Conservation (phyloP, 805 yeast genomes). For the Sugiyamaella chiloensis region DNA sequence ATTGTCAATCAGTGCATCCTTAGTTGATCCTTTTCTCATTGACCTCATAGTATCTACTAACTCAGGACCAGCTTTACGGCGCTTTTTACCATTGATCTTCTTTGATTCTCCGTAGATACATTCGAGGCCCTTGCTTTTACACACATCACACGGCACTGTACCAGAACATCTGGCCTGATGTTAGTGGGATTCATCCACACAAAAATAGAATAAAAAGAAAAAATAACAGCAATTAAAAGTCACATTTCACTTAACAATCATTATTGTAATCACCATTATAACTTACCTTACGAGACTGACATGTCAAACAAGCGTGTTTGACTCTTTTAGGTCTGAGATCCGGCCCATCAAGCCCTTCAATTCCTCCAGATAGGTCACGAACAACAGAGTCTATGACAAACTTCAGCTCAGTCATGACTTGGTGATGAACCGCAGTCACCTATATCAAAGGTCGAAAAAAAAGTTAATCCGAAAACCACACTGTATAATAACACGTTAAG, state of each 20-base stretch:
- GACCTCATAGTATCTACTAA: background rate
- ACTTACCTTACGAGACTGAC: conserved; percentile 25
- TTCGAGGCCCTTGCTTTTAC: conserved; percentile 16
- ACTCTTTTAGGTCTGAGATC: conserved; percentile 25
- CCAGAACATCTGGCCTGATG: conserved; percentile 27
- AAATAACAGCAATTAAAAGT: no score
- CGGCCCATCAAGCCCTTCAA: background rate
- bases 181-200: no score
- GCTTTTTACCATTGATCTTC: background rate
- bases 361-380: conserved; percentile 2
- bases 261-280: background rate
- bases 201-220: no score
- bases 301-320: conserved; percentile 24
- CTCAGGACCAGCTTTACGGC: background rate
- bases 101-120: conserved; percentile 21
- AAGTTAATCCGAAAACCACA: no score
- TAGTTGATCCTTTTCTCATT: background rate
- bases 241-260: no score
- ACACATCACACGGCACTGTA: conserved; percentile 23
- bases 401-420: conserved; percentile 10
- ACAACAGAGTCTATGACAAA: conserved; percentile 13
- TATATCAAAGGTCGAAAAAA: no score
- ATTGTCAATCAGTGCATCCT: background rate
- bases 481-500: no score
- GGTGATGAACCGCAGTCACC: background rate